phyloP scores from a whole-genome alignment of 2,329 filamentous ascomycete species.

The Hypocreales sp. region DNA sequence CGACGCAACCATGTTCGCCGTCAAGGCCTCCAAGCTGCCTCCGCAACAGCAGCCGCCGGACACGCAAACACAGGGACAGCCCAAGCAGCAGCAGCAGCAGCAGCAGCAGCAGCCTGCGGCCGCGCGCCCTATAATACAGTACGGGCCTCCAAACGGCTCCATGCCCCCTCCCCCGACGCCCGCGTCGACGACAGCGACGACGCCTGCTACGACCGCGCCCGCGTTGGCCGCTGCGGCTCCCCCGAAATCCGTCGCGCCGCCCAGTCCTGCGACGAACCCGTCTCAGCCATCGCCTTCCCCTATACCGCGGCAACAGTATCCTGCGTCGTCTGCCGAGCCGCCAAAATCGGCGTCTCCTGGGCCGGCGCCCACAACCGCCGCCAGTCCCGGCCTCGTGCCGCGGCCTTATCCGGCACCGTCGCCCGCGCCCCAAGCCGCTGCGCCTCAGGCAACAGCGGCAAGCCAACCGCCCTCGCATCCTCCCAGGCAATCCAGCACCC shows the following conservation, averaged over 20 bases:
- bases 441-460: conserved; percentile 7
- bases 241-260: conserved; percentile 5
- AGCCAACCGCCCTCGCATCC: conserved; percentile 5
- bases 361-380: conserved; percentile 1
- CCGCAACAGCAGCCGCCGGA: conserved; percentile 7
- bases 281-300: conserved; percentile 3
- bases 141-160: conserved; percentile 45
- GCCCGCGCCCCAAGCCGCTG: conserved; percentile 7
- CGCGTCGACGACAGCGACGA: conserved; percentile 9
- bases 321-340: conserved; percentile 1
- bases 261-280: conserved; percentile 6
- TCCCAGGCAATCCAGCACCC: conserved; percentile 5
- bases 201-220: conserved; percentile 7
- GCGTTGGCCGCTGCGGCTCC: conserved; percentile 6
- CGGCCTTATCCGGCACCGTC: conserved; percentile 3
- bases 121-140: conserved; percentile 44
- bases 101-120: conserved; percentile 5
- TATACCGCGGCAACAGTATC: conserved; percentile 3
- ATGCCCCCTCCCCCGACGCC: conserved; percentile 38
- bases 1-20: conserved; percentile 57
- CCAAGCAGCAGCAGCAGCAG: conserved; percentile 3
- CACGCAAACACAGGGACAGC: conserved; percentile 5
- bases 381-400: conserved; percentile 1
- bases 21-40: conserved; percentile 45
- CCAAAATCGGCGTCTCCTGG: conserved; percentile 1